These are phyloP conservation scores for Collybia sp. DNA, from an alignment of 768 basidiomycete species.

Conservation along the genomic window DNA sequence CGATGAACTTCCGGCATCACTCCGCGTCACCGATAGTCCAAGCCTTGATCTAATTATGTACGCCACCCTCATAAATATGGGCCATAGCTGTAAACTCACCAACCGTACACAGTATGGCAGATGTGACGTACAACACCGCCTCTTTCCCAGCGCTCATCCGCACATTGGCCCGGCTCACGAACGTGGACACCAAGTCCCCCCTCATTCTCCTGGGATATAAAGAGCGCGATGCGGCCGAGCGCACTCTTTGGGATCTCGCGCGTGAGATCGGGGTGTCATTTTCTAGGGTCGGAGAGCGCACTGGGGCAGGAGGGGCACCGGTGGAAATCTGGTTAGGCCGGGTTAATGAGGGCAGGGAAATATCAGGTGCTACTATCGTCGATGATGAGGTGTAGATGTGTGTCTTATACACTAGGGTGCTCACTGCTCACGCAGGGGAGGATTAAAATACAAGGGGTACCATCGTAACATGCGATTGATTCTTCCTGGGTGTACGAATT, in stretches of 20 bases:
- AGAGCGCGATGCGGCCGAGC: constrained; percentile 74
- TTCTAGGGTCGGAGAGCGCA: constrained; percentile 43
- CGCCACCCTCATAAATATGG: constrained; percentile 17
- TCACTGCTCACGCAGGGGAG: too few relatives aligned
- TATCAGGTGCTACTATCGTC: too few relatives aligned
- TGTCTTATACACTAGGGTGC: too few relatives aligned
- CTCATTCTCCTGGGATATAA: constrained; percentile 79
- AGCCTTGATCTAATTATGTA: constrained; percentile 69
- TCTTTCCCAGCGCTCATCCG: constrained; percentile 74
- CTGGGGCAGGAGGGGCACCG: constrained; percentile 57
- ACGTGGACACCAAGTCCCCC: constrained; percentile 24
- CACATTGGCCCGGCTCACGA: constrained; percentile 55
- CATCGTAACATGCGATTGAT: too few relatives aligned
- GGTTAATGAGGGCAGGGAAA: neutral
- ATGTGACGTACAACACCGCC: constrained; percentile 87
- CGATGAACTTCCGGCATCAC: constrained; percentile 43
- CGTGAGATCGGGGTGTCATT: constrained; percentile 50
- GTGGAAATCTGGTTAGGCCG: constrained; percentile 70
- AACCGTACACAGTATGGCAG: constrained; percentile 65
- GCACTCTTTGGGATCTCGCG: constrained; percentile 67
- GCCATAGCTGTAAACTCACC: neutral
- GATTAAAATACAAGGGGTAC: too few relatives aligned
- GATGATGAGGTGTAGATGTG: too few relatives aligned
- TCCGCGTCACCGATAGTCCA: constrained; percentile 24
- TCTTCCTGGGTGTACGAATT: too few relatives aligned